Conservation (phyloP, 805 yeast genomes). For the Hanseniaspora guilliermondii region DNA sequence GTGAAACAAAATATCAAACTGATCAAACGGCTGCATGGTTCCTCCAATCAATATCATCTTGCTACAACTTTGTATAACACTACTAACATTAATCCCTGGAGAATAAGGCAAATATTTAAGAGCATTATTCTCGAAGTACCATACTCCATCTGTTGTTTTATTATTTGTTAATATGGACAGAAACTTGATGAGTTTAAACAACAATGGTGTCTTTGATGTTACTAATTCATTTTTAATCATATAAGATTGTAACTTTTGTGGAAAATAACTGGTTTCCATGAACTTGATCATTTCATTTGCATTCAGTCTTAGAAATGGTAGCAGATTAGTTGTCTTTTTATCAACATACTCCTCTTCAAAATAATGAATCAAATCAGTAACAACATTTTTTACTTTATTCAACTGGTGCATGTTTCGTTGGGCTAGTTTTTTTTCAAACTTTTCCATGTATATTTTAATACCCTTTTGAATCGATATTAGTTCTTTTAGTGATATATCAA, state of each 20-base stretch:
- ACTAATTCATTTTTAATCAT: slow-evolving; percentile 26
- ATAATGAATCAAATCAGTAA: slow-evolving; percentile 40
- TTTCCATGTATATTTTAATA: slow-evolving; percentile 42
- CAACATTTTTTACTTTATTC: slow-evolving; percentile 46
- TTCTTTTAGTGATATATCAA: slow-evolving; percentile 40
- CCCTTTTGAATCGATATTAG: slow-evolving; percentile 36
- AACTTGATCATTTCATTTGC: slow-evolving; percentile 54
- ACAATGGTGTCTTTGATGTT: slow-evolving; percentile 31
- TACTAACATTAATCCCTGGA: slow-evolving; percentile 58
- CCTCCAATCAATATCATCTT: slow-evolving; percentile 85
- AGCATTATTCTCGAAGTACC: slow-evolving; percentile 39
- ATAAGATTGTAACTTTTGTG: slow-evolving; percentile 70
- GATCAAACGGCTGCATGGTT: slow-evolving; percentile 83
- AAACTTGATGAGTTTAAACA: slow-evolving; percentile 57
- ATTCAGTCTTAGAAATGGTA: slow-evolving; percentile 52
- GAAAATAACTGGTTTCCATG: slow-evolving; percentile 56
- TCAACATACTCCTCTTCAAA: slow-evolving; percentile 29
- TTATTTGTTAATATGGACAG: slow-evolving; percentile 27
- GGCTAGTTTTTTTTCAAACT: slow-evolving; percentile 53
- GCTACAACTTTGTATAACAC: slow-evolving; percentile 49
- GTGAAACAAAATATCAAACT: slow-evolving; percentile 30
- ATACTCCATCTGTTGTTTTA: slow-evolving; percentile 47
- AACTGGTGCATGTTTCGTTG: slow-evolving; percentile 61
- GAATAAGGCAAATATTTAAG: slow-evolving; percentile 66
- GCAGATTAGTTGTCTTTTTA: slow-evolving; percentile 42